Conservation (phyloP, 129 eudicot species). For the Smallanthus sonchifolius region DNA sequence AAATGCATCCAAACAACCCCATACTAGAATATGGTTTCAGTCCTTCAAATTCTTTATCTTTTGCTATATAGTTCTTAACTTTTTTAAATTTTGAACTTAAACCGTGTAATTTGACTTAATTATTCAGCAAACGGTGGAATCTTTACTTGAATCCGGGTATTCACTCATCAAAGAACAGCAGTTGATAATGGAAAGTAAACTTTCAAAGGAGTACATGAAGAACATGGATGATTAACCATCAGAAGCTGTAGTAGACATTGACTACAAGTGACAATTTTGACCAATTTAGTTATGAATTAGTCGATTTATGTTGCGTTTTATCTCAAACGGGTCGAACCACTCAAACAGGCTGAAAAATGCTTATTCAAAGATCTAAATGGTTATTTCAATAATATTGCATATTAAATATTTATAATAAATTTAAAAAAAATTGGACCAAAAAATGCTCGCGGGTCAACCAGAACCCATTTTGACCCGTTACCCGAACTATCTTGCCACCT, state of each 20-base stretch:
- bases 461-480: not conserved
- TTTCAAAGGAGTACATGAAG: constrained; percentile 95
- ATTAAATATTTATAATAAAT: not conserved
- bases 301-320: not conserved
- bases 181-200: constrained; percentile 73
- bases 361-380: not conserved
- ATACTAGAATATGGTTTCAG: not conserved
- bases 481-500: not conserved
- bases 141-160: constrained; percentile 88
- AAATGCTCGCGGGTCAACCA: not conserved
- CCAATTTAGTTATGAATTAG: not conserved
- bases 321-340: not conserved
- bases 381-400: not conserved
- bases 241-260: constrained; percentile 2
- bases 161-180: constrained; percentile 83
- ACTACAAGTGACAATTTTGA: not conserved
- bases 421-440: not conserved
- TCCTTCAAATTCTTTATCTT: not conserved
- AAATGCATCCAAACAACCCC: too few relatives aligned
- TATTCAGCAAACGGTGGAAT: constrained; percentile 91
- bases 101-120: constrained; percentile 1
- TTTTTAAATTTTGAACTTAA: not conserved
- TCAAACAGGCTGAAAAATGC: not conserved
- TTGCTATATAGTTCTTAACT: not conserved
- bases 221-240: constrained; percentile 61